Evolutionary conservation across 306 rosid species (phyloP).

Genomic region (Acacia melanoxylon): DNA sequence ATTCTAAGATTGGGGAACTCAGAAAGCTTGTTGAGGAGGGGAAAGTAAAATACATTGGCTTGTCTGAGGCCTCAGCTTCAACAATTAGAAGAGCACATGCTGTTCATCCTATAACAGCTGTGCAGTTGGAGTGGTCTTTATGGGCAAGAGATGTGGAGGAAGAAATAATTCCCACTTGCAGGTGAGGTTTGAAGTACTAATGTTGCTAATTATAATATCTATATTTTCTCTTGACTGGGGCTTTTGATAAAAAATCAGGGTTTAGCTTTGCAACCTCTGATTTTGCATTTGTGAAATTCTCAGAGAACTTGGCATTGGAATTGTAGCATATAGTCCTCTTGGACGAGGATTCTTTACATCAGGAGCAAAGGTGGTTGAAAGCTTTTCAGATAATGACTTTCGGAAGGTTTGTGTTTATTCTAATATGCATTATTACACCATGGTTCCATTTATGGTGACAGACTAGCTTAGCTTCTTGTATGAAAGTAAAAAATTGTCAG

Average conservation of each 20-base stretch:
- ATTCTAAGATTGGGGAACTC: not conserved
- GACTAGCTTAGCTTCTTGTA: not conserved
- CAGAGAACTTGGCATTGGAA: slow-evolving; percentile 33
- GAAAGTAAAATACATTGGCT: not conserved
- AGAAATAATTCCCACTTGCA: not conserved
- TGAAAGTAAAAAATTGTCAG: not conserved
- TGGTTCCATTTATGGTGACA: not conserved
- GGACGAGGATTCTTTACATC: not conserved
- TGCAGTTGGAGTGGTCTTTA: not conserved
- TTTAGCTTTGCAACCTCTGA: not conserved
- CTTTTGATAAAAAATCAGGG: not conserved
- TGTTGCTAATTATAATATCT: not conserved
- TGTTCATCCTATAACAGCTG: not conserved
- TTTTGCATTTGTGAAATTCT: not conserved
- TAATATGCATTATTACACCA: not conserved
- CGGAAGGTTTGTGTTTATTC: slow-evolving; percentile 47
- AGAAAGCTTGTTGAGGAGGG: not conserved
- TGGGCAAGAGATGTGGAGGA: not conserved
- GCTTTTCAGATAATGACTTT: slow-evolving; percentile 29
- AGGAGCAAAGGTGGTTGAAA: slow-evolving; percentile 10
- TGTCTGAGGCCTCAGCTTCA: not conserved
- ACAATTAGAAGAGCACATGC: not conserved
- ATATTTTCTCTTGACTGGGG: not conserved
- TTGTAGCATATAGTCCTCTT: slow-evolving; percentile 5
- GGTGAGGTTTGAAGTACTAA: not conserved